phyloP scores from a whole-genome alignment of 2,329 filamentous ascomycete genomes.

The Ophiocordyceps polyrhachis-furcata region DNA sequence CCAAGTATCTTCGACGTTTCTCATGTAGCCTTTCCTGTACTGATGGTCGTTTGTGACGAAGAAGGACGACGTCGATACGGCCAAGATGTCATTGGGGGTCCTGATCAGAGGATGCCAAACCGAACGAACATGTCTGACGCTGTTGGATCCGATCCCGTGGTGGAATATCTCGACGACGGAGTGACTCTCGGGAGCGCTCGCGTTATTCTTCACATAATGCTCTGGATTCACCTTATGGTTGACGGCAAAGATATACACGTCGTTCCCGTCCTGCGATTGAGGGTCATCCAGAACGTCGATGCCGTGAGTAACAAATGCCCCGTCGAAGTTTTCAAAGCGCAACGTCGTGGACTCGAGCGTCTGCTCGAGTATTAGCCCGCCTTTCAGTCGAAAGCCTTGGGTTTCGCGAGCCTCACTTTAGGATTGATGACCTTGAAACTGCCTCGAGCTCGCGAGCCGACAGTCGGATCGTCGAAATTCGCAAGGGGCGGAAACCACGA shows the following conservation, averaged over 20 bases:
- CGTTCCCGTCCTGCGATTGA: conserved; percentile 9
- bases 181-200: conserved; percentile 18
- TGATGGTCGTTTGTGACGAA: conserved; percentile 43
- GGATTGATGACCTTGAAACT: conserved; percentile 35
- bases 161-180: conserved; percentile 41
- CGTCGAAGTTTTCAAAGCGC: conserved; percentile 28
- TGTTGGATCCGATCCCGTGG: conserved; percentile 24
- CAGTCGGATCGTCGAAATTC: conserved; percentile 20
- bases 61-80: conserved; percentile 25
- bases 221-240: conserved; percentile 37
- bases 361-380: conserved; percentile 6
- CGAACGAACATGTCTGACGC: conserved; percentile 28
- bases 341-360: conserved; percentile 20
- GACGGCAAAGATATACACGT: conserved; percentile 40
- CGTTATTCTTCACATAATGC: conserved; percentile 9
- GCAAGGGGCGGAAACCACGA: conserved; percentile 32
- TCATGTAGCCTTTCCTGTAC: conserved; percentile 27
- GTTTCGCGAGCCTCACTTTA: conserved; percentile 18
- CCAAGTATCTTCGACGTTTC: conserved; percentile 27
- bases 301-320: conserved; percentile 38
- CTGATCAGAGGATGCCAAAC: conserved; percentile 31
- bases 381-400: conserved; percentile 17
- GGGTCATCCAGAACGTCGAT: conserved; percentile 39
- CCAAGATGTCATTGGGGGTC: conserved; percentile 41
- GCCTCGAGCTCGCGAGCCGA: conserved; percentile 17